These are phyloP conservation scores for Cryptococcus jaspeensis DNA, from an alignment of 1,284 basidiomycete species.

Conservation along the genomic window DNA sequence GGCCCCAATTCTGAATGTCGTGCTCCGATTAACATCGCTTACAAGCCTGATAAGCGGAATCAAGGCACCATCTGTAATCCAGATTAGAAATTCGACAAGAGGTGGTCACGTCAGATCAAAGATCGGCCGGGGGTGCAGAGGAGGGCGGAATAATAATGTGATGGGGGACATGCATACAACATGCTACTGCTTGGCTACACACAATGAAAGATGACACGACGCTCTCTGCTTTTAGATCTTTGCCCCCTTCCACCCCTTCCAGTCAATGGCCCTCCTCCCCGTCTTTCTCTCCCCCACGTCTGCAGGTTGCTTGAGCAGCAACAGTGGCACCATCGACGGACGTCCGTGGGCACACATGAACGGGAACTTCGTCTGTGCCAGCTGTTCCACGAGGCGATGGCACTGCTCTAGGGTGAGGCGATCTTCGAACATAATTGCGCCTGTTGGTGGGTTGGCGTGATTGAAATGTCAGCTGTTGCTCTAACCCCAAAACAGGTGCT, in stretches of 20 bases:
- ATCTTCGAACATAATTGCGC: slow-evolving; percentile 97
- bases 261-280: slow-evolving; percentile 22
- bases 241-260: slow-evolving; percentile 18
- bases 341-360: slow-evolving; percentile 91
- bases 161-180: too few relatives aligned
- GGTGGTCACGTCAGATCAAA: too few relatives aligned
- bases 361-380: slow-evolving; percentile 72
- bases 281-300: not conserved
- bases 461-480: not conserved
- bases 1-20: too few relatives aligned
- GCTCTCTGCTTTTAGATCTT: not conserved
- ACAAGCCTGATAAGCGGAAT: too few relatives aligned
- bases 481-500: not conserved
- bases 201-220: not conserved
- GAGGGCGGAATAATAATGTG: too few relatives aligned
- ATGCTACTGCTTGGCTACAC: too few relatives aligned
- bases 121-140: too few relatives aligned
- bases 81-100: too few relatives aligned
- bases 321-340: slow-evolving; percentile 51
- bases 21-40: too few relatives aligned
- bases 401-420: slow-evolving; percentile 67
- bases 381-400: slow-evolving; percentile 62
- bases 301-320: slow-evolving; percentile 19
- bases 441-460: slow-evolving; percentile 52
- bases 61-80: too few relatives aligned